A percentile compares a stretch with the other conserved stretches of the same genome.
Evolutionary conservation across 2,329 filamentous ascomycete species (phyloP).

Genomic region (Leptographium flavum): DNA sequence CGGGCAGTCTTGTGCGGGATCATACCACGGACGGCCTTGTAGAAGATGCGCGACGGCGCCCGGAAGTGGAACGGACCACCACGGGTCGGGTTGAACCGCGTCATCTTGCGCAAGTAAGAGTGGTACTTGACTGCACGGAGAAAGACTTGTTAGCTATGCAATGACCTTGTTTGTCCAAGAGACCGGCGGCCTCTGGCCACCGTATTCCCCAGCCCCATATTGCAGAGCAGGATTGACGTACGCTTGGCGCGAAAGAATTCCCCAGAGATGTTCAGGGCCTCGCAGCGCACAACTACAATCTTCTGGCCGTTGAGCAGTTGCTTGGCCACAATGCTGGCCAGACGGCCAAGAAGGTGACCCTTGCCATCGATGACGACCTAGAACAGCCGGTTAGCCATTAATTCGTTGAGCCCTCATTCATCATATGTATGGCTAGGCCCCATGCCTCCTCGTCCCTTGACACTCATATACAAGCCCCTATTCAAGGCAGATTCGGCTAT

Average conservation of each 20-base stretch:
- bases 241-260: conserved; percentile 99
- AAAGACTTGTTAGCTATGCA: conserved; percentile 1
- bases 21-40: conserved; percentile 99
- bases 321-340: conserved; percentile 97
- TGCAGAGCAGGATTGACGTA: conserved; percentile 54
- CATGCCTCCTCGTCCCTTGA: no score
- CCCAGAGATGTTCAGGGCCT: conserved; percentile 99
- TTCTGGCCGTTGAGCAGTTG: conserved; percentile 98
- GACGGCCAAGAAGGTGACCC: conserved; percentile 98
- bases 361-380: conserved; percentile 99
- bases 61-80: conserved; percentile 99
- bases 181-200: no score
- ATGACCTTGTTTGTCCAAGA: not conserved
- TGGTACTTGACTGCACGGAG: conserved; percentile 88
- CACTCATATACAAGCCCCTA: no score
- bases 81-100: conserved; percentile 97
- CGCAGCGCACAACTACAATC: conserved; percentile 97
- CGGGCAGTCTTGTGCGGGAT: conserved; percentile 99
- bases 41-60: conserved; percentile 98
- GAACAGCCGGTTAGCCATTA: conserved; percentile 6
- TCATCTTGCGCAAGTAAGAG: conserved; percentile 99
- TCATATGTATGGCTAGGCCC: no score
- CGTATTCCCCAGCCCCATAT: not conserved
- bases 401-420: not conserved
- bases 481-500: no score